A percentile compares a stretch with the other conserved stretches of the same genome.
Evolutionary conservation across 331 rosid species (phyloP).

Genomic region (Malus hybrid): DNA sequence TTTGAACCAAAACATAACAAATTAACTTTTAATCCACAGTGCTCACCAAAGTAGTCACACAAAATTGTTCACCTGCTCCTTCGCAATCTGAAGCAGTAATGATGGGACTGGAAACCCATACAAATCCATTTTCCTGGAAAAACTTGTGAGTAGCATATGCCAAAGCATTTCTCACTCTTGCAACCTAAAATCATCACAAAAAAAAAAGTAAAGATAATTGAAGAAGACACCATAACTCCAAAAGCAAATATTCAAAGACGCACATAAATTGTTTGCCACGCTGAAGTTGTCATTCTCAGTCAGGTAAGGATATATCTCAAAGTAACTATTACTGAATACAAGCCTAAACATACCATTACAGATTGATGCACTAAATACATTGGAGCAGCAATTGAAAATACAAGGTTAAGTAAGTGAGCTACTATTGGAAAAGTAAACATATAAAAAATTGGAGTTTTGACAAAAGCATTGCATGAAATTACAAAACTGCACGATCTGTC

Average conservation of each 20-base stretch:
- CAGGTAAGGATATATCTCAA: neutral
- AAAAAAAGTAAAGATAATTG: conserved; percentile 3
- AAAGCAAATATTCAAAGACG: conserved; percentile 1
- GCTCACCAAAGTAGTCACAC: conserved; percentile 92
- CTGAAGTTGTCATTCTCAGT: neutral
- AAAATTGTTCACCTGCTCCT: conserved; percentile 99
- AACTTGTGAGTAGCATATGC: conserved; percentile 88
- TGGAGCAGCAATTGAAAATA: neutral
- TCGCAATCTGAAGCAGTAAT: conserved; percentile 97
- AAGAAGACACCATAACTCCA: neutral
- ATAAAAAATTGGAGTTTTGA: neutral
- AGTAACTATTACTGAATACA: neutral
- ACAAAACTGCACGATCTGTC: neutral
- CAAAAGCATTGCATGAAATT: neutral
- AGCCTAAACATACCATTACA: neutral
- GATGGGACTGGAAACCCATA: conserved; percentile 91
- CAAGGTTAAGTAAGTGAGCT: neutral
- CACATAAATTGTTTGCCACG: neutral
- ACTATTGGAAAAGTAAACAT: too few relatives aligned
- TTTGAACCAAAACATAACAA: neutral
- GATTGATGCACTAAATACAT: neutral
- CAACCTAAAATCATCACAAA: conserved; percentile 50
- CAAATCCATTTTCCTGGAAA: conserved; percentile 92
- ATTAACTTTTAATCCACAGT: conserved; percentile 1
- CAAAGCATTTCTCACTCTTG: conserved; percentile 90